These are phyloP conservation scores for Acacia concinna DNA, from an alignment of 331 rosid species.

Conservation along the genomic window DNA sequence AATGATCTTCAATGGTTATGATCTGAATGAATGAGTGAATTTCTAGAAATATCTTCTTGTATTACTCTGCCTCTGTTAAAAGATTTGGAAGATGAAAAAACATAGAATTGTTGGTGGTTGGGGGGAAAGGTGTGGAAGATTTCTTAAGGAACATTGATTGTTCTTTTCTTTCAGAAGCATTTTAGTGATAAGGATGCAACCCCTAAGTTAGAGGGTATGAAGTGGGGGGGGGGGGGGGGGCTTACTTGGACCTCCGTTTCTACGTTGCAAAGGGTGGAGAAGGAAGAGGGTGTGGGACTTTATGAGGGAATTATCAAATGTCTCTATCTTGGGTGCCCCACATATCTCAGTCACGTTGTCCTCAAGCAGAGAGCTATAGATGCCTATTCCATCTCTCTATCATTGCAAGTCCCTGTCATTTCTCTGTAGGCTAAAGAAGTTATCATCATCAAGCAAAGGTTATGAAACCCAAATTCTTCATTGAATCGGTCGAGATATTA, in stretches of 20 bases:
- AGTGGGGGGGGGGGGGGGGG: neutral
- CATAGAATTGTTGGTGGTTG: slow-evolving; percentile 6
- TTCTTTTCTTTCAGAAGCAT: neutral
- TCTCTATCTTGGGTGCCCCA: slow-evolving; percentile 60
- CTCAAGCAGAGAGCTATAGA: slow-evolving; percentile 60
- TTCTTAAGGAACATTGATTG: neutral
- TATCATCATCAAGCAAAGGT: slow-evolving; percentile 57
- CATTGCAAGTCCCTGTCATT: slow-evolving; percentile 69
- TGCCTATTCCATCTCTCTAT: slow-evolving; percentile 80
- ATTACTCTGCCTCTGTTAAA: neutral
- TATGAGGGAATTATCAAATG: slow-evolving; percentile 55
- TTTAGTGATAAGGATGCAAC: neutral
- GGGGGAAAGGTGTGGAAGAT: slow-evolving; percentile 7
- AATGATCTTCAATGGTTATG: neutral
- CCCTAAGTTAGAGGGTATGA: neutral
- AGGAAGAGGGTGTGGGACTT: slow-evolving; percentile 12
- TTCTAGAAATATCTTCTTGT: neutral
- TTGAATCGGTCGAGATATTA: no score
- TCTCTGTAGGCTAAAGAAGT: slow-evolving; percentile 56
- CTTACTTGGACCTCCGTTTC: neutral
- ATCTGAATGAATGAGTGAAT: neutral
- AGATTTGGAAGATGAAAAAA: neutral
- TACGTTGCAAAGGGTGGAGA: neutral
- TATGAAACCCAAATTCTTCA: no score
- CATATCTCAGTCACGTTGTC: slow-evolving; percentile 80